Conservation (phyloP, 1,284 basidiomycete species). For the Athelia sp. region DNA sequence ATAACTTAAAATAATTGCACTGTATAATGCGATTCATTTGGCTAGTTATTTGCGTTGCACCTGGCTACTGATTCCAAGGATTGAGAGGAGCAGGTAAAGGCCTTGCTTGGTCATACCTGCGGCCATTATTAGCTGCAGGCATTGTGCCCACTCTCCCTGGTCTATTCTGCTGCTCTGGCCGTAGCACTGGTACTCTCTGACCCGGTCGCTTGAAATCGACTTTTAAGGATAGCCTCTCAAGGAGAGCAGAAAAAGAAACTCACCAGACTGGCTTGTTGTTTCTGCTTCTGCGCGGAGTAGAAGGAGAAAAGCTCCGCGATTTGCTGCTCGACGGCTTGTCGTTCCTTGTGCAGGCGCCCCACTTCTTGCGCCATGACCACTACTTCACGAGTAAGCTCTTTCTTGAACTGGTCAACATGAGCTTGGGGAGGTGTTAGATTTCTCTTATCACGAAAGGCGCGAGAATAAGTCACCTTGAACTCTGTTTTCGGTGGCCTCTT, state of each 20-base stretch:
- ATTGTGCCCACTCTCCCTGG: too few species aligned
- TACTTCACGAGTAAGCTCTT: constrained; percentile 71
- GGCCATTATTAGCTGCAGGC: too few species aligned
- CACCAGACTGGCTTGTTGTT: constrained; percentile 38
- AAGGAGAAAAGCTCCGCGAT: constrained; percentile 71
- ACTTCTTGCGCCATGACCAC: constrained; percentile 72
- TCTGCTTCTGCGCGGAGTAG: constrained; percentile 63
- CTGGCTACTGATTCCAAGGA: neutral
- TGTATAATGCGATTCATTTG: too few species aligned
- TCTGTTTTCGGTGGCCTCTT: constrained; percentile 82
- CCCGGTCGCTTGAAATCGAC: neutral
- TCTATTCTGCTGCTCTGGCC: neutral
- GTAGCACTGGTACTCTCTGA: neutral
- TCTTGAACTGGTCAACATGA: constrained; percentile 82
- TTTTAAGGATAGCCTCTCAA: neutral
- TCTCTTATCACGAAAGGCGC: neutral
- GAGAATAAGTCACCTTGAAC: constrained; percentile 54
- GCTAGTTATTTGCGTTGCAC: too few species aligned
- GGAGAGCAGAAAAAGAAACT: constrained; percentile 1
- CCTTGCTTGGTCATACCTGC: neutral
- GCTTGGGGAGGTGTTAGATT: constrained; percentile 35
- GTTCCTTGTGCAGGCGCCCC: constrained; percentile 65
- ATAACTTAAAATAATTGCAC: too few species aligned
- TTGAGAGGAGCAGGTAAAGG: neutral
- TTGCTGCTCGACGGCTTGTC: constrained; percentile 68